phyloP scores from a whole-genome alignment of 2,329 filamentous ascomycete species.

The Thelonectria blattea region DNA sequence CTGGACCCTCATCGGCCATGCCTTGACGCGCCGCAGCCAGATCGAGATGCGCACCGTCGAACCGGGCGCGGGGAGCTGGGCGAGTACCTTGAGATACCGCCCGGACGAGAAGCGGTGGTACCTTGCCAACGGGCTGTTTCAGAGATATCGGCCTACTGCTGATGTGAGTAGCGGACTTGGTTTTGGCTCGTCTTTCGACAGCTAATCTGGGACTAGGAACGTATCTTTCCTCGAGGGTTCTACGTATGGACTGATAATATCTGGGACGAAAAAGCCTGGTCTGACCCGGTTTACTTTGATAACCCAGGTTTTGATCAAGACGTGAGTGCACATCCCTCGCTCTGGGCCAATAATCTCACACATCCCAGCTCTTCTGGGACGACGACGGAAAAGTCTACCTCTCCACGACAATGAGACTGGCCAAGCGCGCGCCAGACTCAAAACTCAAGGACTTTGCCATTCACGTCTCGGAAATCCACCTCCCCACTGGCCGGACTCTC shows the following conservation, averaged over 20 bases:
- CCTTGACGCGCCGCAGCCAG: constrained; percentile 56
- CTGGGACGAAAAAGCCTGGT: constrained; percentile 57
- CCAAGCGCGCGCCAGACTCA: constrained; percentile 43
- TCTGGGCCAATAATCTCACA: constrained; percentile 8
- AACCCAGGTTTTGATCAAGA: constrained; percentile 61
- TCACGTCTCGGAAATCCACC: constrained; percentile 52
- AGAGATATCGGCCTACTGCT: constrained; percentile 47
- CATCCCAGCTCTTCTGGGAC: constrained; percentile 51
- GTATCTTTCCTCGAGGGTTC: constrained; percentile 59
- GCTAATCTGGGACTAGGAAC: constrained; percentile 36
- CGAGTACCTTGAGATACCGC: constrained; percentile 54
- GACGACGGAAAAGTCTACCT: constrained; percentile 57
- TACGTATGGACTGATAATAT: constrained; percentile 60
- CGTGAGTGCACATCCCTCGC: constrained; percentile 3
- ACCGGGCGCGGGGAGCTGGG: constrained; percentile 57
- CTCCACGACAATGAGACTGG: constrained; percentile 48
- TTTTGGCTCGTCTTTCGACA: background rate
- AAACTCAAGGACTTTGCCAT: constrained; percentile 60
- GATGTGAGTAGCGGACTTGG: constrained; percentile 36
- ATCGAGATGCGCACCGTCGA: constrained; percentile 59
- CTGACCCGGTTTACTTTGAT: constrained; percentile 60
- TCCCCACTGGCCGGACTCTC: constrained; percentile 49
- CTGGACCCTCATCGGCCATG: constrained; percentile 60
- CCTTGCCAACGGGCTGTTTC: constrained; percentile 52
- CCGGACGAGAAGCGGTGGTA: constrained; percentile 50